Percentiles rank a stretch among this genome's conserved stretches.
These are phyloP conservation scores for Trametes coccinea DNA, from an alignment of 768 basidiomycete genomes.

Conservation along the genomic window DNA sequence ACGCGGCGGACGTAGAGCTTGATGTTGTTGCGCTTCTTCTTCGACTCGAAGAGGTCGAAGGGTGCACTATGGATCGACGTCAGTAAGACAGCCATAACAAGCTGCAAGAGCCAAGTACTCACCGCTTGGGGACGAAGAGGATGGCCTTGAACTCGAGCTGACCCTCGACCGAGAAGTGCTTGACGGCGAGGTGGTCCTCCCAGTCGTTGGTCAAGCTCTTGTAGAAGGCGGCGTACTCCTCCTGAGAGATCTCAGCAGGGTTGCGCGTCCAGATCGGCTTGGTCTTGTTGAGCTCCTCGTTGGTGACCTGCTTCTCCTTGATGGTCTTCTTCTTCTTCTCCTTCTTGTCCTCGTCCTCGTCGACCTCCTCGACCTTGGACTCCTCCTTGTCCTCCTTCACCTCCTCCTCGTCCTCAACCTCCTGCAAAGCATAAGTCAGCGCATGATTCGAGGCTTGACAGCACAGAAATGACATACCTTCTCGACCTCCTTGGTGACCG, in stretches of 20 bases:
- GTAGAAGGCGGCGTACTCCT: slow-evolving; percentile 97
- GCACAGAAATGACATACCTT: slow-evolving; percentile 59
- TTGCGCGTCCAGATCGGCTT: slow-evolving; percentile 99
- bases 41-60: slow-evolving; percentile 99
- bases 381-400: slow-evolving; percentile 79
- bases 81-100: slow-evolving; percentile 2
- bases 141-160: slow-evolving; percentile 99
- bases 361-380: slow-evolving; percentile 71
- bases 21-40: slow-evolving; percentile 99
- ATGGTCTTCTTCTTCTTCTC: slow-evolving; percentile 81
- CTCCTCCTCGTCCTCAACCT: slow-evolving; percentile 83
- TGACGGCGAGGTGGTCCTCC: slow-evolving; percentile 99
- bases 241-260: slow-evolving; percentile 87
- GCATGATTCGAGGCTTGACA: background rate
- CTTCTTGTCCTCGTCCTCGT: slow-evolving; percentile 69
- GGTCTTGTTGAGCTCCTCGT: slow-evolving; percentile 99
- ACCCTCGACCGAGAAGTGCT: slow-evolving; percentile 99
- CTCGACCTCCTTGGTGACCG: slow-evolving; percentile 98
- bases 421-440: slow-evolving; percentile 45
- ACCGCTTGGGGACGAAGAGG: slow-evolving; percentile 96
- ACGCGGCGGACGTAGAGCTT: slow-evolving; percentile 99
- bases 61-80: slow-evolving; percentile 64
- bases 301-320: slow-evolving; percentile 80
- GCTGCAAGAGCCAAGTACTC: slow-evolving; percentile 26
- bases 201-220: slow-evolving; percentile 99